These are phyloP conservation scores for Mimosa pudica DNA, from an alignment of 306 rosid species.

Conservation along the genomic window DNA sequence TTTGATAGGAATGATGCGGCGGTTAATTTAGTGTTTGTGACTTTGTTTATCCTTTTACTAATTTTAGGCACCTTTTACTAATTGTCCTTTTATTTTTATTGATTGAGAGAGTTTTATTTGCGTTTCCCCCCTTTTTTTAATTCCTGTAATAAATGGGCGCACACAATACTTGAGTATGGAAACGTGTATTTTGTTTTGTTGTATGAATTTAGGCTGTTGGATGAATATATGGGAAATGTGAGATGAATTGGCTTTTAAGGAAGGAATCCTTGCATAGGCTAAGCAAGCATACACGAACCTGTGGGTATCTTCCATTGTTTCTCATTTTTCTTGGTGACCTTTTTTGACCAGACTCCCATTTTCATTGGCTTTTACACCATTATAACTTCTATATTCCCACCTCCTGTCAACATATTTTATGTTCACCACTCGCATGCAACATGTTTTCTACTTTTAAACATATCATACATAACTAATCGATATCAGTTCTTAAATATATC, in stretches of 20 bases:
- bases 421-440: background rate
- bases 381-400: background rate
- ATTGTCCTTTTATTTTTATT: no score
- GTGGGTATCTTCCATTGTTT: background rate
- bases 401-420: background rate
- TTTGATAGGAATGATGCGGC: no score
- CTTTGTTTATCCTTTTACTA: no score
- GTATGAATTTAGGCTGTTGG: background rate
- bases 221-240: background rate
- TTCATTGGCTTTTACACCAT: background rate
- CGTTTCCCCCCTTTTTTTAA: no score
- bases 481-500: no score
- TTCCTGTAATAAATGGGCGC: no score
- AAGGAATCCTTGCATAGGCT: background rate
- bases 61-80: no score
- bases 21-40: no score
- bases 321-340: background rate
- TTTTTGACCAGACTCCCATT: background rate
- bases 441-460: background rate
- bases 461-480: no score
- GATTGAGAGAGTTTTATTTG: no score
- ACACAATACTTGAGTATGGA: background rate
- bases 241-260: background rate
- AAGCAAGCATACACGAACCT: background rate
- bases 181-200: background rate